phyloP scores from a whole-genome alignment of 73 alveolate species.

The Breviolum minutum region DNA sequence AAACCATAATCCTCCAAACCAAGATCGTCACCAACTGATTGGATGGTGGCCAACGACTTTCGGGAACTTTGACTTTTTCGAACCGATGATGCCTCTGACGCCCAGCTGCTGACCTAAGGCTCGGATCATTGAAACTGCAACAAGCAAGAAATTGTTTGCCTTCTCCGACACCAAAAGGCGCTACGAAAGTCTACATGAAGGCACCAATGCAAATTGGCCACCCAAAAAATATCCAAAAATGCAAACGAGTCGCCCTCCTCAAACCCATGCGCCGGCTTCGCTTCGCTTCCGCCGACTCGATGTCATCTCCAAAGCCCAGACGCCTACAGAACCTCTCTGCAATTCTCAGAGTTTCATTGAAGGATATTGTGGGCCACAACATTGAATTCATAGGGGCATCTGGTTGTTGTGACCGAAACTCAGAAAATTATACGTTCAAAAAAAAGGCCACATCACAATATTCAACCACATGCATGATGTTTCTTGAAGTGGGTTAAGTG shows the following conservation, averaged over 20 bases:
- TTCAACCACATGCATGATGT: neutral
- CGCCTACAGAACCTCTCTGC: neutral
- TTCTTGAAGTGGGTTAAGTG: neutral
- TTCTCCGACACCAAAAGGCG: too few relatives aligned
- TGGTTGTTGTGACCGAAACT: neutral
- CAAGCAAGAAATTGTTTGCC: too few relatives aligned
- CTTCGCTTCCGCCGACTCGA: neutral
- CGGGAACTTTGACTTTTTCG: too few relatives aligned
- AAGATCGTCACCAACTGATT: too few relatives aligned
- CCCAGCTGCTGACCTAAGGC: neutral
- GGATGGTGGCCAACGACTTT: too few relatives aligned
- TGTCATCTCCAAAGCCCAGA: conserved; percentile 19
- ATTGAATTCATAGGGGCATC: neutral
- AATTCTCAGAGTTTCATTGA: neutral
- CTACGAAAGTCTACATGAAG: too few relatives aligned
- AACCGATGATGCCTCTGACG: too few relatives aligned
- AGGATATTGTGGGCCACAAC: neutral
- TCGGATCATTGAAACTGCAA: too few relatives aligned
- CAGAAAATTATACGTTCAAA: neutral
- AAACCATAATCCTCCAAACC: too few relatives aligned
- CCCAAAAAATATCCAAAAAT: too few relatives aligned
- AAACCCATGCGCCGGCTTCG: neutral
- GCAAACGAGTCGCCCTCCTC: neutral
- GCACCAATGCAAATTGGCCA: too few relatives aligned
- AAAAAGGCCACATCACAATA: neutral